These are phyloP conservation scores for Setaria italica DNA, from an alignment of 202 grass and related monocot species.

Conservation along the genomic window DNA sequence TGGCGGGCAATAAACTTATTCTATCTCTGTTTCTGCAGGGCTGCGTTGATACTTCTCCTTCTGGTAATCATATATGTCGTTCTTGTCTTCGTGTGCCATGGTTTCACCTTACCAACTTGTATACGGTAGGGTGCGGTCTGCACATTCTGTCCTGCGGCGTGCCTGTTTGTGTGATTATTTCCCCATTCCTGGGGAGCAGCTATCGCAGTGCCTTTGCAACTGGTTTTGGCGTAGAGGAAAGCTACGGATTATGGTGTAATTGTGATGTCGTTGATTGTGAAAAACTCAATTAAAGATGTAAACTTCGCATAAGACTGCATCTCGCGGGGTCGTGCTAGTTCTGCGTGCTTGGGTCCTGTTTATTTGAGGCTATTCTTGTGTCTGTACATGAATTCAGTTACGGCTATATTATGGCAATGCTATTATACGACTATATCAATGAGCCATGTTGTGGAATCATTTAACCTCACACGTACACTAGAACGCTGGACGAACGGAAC, in stretches of 20 bases:
- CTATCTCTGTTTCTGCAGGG: slow-evolving; percentile 53
- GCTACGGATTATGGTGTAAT: slow-evolving; percentile 48
- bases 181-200: background rate
- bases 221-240: slow-evolving; percentile 42
- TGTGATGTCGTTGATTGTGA: slow-evolving; percentile 32
- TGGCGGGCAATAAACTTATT: background rate
- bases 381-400: slow-evolving; percentile 26
- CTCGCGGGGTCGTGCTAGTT: background rate
- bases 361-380: background rate
- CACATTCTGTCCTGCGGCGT: background rate
- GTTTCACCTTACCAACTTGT: slow-evolving; percentile 80
- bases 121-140: slow-evolving; percentile 53
- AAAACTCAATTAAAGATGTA: slow-evolving; percentile 23
- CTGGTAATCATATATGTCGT: slow-evolving; percentile 80
- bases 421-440: background rate
- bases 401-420: background rate
- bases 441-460: background rate
- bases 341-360: background rate
- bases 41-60: slow-evolving; percentile 78
- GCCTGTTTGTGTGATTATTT: slow-evolving; percentile 30
- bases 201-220: slow-evolving; percentile 8
- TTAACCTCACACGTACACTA: background rate
- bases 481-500: background rate
- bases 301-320: slow-evolving; percentile 13
- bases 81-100: slow-evolving; percentile 90